phyloP scores from a whole-genome alignment of 352 stramenopile species.

The Pythium dissotocum region DNA sequence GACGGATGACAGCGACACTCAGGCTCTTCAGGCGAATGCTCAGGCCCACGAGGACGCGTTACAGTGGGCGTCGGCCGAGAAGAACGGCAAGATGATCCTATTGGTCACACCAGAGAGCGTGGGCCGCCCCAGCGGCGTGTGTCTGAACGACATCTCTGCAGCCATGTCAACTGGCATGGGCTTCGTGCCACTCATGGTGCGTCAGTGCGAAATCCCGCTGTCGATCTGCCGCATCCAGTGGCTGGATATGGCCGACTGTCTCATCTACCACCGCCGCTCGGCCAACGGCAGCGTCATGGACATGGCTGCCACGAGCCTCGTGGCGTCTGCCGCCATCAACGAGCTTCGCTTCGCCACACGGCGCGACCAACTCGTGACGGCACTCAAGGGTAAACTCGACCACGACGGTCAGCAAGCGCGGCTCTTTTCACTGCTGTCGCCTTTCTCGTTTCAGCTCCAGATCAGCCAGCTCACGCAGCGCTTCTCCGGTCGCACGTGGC shows the following conservation, averaged over 20 bases:
- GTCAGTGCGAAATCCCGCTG: conserved; percentile 72
- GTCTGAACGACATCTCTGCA: conserved; percentile 74
- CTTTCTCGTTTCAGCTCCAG: conserved; percentile 72
- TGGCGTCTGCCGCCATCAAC: conserved; percentile 40
- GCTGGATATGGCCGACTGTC: conserved; percentile 72
- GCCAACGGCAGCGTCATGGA: background rate
- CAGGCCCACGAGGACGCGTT: conserved; percentile 52
- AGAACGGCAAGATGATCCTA: conserved; percentile 69
- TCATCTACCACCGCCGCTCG: conserved; percentile 42
- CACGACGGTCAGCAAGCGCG: conserved; percentile 73
- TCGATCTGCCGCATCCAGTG: conserved; percentile 84
- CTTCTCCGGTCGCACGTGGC: conserved; percentile 64
- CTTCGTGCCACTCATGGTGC: conserved; percentile 75
- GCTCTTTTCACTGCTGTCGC: conserved; percentile 63
- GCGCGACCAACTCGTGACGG: conserved; percentile 52
- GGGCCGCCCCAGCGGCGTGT: conserved; percentile 56
- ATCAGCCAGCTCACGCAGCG: conserved; percentile 70
- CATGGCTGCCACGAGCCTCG: conserved; percentile 8
- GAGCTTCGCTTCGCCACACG: conserved; percentile 50
- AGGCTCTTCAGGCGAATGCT: conserved; percentile 15
- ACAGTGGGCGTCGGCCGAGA: conserved; percentile 53
- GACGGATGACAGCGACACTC: background rate
- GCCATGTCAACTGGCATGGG: conserved; percentile 66
- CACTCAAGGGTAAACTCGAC: conserved; percentile 61
- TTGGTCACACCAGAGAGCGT: conserved; percentile 74